Percentiles rank a stretch among this genome's conserved stretches.
Conservation (phyloP, 108 stramenopile species). For the Cylindrotheca fusiformis region DNA sequence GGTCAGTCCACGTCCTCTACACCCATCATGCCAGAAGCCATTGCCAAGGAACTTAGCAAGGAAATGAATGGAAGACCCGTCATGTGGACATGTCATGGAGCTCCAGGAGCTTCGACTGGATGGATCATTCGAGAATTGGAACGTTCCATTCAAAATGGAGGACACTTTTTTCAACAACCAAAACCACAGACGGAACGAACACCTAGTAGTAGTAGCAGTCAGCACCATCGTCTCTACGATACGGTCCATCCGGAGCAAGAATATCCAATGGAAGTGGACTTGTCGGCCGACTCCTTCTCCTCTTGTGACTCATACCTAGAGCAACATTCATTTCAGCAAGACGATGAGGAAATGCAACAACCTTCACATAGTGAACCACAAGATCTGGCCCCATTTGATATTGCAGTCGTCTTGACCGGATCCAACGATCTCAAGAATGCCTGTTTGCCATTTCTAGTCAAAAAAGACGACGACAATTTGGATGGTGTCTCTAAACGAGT, state of each 20-base stretch:
- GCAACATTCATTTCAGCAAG: too few species aligned
- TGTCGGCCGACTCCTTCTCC: background rate
- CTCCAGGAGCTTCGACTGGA: conserved; percentile 38
- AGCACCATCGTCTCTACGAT: conserved; percentile 1
- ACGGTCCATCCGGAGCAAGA: background rate
- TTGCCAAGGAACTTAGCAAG: conserved; percentile 45
- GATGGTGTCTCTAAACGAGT: conserved; percentile 16
- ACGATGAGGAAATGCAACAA: conserved; percentile 3
- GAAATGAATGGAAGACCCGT: conserved; percentile 38
- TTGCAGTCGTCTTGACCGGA: conserved; percentile 59
- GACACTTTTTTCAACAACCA: conserved; percentile 1
- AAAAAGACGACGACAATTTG: conserved; percentile 19
- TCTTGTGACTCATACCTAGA: background rate
- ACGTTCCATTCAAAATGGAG: conserved; percentile 3
- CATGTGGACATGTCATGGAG: conserved; percentile 50
- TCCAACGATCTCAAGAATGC: conserved; percentile 56
- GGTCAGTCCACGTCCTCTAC: conserved; percentile 35
- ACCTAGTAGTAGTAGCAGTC: background rate
- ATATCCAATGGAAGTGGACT: background rate
- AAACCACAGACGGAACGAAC: background rate
- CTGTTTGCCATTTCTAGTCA: conserved; percentile 48
- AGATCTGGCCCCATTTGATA: conserved; percentile 39
- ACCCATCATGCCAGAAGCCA: conserved; percentile 49
- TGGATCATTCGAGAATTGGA: conserved; percentile 41
- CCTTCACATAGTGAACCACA: conserved; percentile 22